Evolutionary conservation across 116 monocot species (phyloP).

Genomic region (Dioscorea cayenensis): DNA sequence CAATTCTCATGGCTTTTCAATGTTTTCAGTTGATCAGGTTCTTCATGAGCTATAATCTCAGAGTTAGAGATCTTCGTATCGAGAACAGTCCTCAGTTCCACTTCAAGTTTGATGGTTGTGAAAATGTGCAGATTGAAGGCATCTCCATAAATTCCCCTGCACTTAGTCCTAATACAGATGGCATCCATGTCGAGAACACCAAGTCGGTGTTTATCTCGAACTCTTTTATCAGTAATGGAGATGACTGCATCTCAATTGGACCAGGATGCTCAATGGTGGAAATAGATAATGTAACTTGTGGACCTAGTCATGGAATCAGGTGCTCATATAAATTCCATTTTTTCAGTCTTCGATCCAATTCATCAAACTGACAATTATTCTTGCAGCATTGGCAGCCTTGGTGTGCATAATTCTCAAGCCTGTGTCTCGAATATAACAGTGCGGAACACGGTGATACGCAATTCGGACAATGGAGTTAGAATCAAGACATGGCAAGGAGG

Average conservation of each 20-base stretch:
- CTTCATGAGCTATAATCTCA: slow-evolving; percentile 47
- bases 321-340: neutral
- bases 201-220: slow-evolving; percentile 40
- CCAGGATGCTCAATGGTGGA: slow-evolving; percentile 45
- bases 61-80: slow-evolving; percentile 29
- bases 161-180: slow-evolving; percentile 63
- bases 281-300: slow-evolving; percentile 57
- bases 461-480: slow-evolving; percentile 48
- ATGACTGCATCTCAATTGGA: slow-evolving; percentile 73
- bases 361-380: too few species aligned
- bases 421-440: slow-evolving; percentile 51
- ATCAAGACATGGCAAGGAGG: slow-evolving; percentile 79
- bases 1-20: neutral
- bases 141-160: slow-evolving; percentile 45
- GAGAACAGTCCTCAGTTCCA: slow-evolving; percentile 70
- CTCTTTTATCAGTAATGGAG: slow-evolving; percentile 51
- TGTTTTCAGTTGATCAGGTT: slow-evolving; percentile 41
- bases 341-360: neutral
- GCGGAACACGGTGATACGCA: slow-evolving; percentile 23
- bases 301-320: slow-evolving; percentile 21
- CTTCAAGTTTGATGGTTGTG: slow-evolving; percentile 46
- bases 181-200: slow-evolving; percentile 59
- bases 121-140: slow-evolving; percentile 31
- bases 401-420: slow-evolving; percentile 35
- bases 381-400: slow-evolving; percentile 54